These are phyloP conservation scores for Puccinia brachypodii DNA, from an alignment of 1,284 basidiomycete genomes.

Conservation along the genomic window DNA sequence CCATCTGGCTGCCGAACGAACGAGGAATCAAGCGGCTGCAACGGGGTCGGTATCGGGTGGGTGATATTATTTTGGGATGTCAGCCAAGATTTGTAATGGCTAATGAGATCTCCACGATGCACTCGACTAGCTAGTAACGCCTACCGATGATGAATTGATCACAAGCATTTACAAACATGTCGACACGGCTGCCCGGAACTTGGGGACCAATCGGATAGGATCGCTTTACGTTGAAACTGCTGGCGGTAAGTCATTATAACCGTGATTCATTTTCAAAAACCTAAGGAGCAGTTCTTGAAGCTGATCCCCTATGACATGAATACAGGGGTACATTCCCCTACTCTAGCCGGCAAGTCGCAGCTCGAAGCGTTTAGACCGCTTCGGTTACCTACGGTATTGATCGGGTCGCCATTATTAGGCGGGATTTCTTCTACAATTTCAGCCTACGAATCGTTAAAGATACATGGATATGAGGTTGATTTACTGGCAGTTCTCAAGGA, in stretches of 20 bases:
- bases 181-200: conserved; percentile 64
- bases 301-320: not conserved
- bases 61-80: not conserved
- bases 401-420: conserved; percentile 85
- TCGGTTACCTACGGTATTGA: conserved; percentile 76
- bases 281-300: too few relatives aligned
- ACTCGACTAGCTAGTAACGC: conserved; percentile 50
- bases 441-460: conserved; percentile 81
- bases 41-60: conserved; percentile 59
- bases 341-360: conserved; percentile 81
- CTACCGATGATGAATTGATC: conserved; percentile 67
- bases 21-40: conserved; percentile 54
- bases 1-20: conserved; percentile 73
- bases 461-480: conserved; percentile 88
- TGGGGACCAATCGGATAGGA: conserved; percentile 55
- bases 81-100: conserved; percentile 52
- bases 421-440: conserved; percentile 93
- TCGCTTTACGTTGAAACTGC: conserved; percentile 90
- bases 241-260: conserved; percentile 70
- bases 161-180: conserved; percentile 65
- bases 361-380: conserved; percentile 78
- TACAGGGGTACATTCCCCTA: conserved; percentile 87
- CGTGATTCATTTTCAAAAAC: too few relatives aligned
- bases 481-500: conserved; percentile 85
- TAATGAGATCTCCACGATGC: not conserved